These are phyloP conservation scores for Pistacia atlantica DNA, from an alignment of 345 rosid genomes.

Conservation along the genomic window DNA sequence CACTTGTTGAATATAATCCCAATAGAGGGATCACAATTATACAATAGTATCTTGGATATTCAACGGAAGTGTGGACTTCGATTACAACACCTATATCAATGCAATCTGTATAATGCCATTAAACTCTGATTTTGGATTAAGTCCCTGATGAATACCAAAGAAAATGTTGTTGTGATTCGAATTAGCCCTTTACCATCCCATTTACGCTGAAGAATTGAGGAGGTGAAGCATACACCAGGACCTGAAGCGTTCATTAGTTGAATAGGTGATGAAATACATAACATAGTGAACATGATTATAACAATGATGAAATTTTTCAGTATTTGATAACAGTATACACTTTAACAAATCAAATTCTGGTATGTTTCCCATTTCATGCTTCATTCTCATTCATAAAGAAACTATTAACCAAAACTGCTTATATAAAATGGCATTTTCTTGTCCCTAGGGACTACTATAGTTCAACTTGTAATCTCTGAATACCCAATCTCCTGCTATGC, in stretches of 20 bases:
- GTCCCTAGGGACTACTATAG: conserved; percentile 22
- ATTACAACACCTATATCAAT: no score
- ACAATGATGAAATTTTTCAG: background rate
- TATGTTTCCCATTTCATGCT: conserved; percentile 25
- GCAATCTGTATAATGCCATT: no score
- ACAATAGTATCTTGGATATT: no score
- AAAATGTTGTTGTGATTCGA: no score
- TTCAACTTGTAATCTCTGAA: conserved; percentile 21
- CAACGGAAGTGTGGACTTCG: no score
- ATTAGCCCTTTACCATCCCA: background rate
- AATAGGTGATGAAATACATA: background rate
- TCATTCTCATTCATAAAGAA: conserved; percentile 28
- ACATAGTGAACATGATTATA: conserved; percentile 1
- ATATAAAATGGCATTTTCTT: conserved; percentile 20
- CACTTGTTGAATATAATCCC: no score
- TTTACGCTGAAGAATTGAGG: no score
- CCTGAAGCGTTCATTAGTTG: background rate
- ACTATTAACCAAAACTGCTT: conserved; percentile 29
- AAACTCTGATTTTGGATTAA: no score
- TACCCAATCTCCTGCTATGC: conserved; percentile 17
- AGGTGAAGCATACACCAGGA: background rate
- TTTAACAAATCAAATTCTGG: conserved; percentile 25
- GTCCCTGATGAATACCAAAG: no score
- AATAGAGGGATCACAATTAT: no score
- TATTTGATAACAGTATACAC: conserved; percentile 12